Conservation (phyloP, 2,329 filamentous ascomycete species). For the Venturia nashicola region DNA sequence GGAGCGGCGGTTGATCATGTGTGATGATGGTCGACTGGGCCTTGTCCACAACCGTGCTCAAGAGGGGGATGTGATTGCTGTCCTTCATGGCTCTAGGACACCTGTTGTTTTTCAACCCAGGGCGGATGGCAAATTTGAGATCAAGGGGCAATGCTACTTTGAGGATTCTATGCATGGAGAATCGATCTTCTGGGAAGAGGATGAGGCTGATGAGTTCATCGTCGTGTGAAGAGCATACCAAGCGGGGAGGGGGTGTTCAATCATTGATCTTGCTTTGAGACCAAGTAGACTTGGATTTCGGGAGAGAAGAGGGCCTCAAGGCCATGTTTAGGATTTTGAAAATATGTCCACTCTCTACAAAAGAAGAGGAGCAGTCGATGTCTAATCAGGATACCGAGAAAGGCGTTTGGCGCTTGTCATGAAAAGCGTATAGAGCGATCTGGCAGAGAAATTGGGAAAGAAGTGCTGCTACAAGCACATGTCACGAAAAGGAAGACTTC, state of each 20-base stretch:
- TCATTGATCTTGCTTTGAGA: neutral
- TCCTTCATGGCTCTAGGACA: conserved; percentile 6
- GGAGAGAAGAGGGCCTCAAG: neutral
- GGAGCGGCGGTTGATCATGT: conserved; percentile 3
- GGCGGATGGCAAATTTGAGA: conserved; percentile 6
- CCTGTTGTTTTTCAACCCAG: neutral
- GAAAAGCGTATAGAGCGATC: neutral
- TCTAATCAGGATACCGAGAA: neutral
- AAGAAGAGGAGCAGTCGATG: neutral
- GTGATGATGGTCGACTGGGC: conserved; percentile 3
- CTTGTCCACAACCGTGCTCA: conserved; percentile 2
- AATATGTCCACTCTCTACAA: neutral
- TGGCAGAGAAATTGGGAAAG: neutral
- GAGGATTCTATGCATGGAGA: conserved; percentile 8
- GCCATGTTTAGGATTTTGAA: neutral
- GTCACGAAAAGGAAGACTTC: neutral
- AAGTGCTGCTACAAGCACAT: neutral
- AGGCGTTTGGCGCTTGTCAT: neutral
- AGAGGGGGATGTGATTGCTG: neutral
- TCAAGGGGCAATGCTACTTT: conserved; percentile 10
- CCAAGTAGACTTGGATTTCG: neutral
- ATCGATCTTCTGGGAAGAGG: conserved; percentile 2
- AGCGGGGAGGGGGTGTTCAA: neutral
- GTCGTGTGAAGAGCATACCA: neutral
- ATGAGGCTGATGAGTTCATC: conserved; percentile 6